Evolutionary conservation across 192 early-diverging fungal species (phyloP), one percentile per base, ranked within the genome.

Genomic region (Spizellomyces sp.): DNA sequence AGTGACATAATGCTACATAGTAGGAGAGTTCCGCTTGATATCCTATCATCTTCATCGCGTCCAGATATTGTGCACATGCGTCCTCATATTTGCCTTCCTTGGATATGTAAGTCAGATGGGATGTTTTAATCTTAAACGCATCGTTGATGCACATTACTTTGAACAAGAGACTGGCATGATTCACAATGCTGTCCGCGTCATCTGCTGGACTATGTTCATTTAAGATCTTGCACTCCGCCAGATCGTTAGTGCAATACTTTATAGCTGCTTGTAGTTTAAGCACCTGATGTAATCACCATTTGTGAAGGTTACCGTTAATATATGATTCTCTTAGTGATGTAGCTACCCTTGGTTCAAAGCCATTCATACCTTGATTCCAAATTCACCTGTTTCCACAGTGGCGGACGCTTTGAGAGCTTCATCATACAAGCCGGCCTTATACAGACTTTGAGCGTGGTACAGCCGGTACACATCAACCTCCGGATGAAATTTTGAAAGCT

Each of bases 21-120:
- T 87, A 88, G 0, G 71, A 77, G 9, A 88, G 76, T 54, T 88
- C 87, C 4, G 87, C 75, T 10, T 76, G 73, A 64, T 85, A 88
- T 9, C 87, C 87, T 9, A 79, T 58, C 15, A 88, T 75, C 52
- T 82, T 79, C 64, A 81, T 50, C 0, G 81, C 84, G 7, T 88
- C 87, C 22, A 69, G 47, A 66, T 85, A 88, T 48, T 78, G 68
- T 14, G 48, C 50, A 54, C 79, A 80, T 6, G 87, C 85, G 9
- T 87, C 87, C 45, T 84, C 80, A 66, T 74, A 84, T 60, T 88
- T 88, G 50, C 75, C 79, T 77, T 88, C 87, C 85, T 86, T 48
- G 27, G 41, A 42, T 22, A 42, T 17, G 14, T 42, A 5, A 61
- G 17, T 41, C 17, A 27, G 42, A 41, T 41, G 59, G 6, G 15